Percentiles rank a stretch among this genome's conserved stretches.
phyloP scores from a whole-genome alignment of 805 yeast genomes.

The Starmerella kuoi region DNA sequence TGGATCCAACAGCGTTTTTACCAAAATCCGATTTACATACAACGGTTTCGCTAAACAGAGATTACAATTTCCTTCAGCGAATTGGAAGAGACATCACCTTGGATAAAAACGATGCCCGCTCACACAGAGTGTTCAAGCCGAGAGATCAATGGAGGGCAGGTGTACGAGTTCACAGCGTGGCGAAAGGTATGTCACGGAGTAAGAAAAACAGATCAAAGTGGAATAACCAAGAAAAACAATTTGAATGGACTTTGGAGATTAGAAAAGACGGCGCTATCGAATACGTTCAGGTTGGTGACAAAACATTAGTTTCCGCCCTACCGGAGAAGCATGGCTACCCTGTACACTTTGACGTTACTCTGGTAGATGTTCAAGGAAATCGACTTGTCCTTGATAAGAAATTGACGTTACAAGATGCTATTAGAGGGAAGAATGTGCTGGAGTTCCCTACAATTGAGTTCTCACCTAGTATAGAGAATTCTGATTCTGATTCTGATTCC shows the following conservation, averaged over 20 bases:
- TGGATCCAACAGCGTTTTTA: constrained; percentile 50
- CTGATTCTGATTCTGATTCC: constrained; percentile 3
- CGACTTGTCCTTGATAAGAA: constrained; percentile 12
- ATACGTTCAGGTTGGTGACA: constrained; percentile 18
- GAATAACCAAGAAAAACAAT: constrained; percentile 49
- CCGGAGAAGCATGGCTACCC: constrained; percentile 5
- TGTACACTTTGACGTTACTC: constrained; percentile 10
- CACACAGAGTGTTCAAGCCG: constrained; percentile 22
- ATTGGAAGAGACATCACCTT: constrained; percentile 50
- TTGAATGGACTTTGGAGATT: constrained; percentile 64
- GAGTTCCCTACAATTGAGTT: constrained; percentile 60
- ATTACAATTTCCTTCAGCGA: constrained; percentile 59
- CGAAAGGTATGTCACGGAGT: constrained; percentile 65
- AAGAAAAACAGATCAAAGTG: constrained; percentile 52
- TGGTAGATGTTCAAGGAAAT: constrained; percentile 19
- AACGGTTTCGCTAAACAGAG: constrained; percentile 50
- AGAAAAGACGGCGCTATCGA: constrained; percentile 13
- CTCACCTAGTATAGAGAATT: constrained; percentile 12
- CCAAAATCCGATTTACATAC: constrained; percentile 37
- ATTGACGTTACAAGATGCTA: constrained; percentile 35
- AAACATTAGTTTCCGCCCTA: constrained; percentile 8
- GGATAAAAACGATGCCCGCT: constrained; percentile 38
- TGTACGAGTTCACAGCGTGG: constrained; percentile 49
- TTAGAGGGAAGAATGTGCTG: constrained; percentile 49
- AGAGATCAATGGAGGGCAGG: constrained; percentile 46